phyloP scores from a whole-genome alignment of 768 basidiomycete species.

The Clitopilus hobsonii region DNA sequence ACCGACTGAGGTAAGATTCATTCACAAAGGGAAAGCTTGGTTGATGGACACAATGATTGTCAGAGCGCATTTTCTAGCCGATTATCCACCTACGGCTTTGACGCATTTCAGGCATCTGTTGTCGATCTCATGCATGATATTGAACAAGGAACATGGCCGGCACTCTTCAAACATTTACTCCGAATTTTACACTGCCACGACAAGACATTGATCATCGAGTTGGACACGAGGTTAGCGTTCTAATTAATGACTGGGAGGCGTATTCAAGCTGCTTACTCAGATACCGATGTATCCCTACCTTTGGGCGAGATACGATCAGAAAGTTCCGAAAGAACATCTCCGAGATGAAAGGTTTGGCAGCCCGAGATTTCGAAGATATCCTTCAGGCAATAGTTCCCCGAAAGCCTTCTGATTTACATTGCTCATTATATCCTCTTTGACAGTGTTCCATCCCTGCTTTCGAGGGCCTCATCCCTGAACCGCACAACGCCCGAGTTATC shows the following conservation, averaged over 20 bases:
- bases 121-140: conserved; percentile 34
- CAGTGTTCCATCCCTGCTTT: conserved; percentile 31
- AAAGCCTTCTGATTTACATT: background rate
- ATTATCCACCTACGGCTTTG: conserved; percentile 15
- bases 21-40: background rate
- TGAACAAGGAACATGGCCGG: conserved; percentile 35
- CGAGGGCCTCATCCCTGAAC: conserved; percentile 25
- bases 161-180: conserved; percentile 29
- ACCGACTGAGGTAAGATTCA: conserved; percentile 10
- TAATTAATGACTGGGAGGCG: background rate
- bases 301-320: conserved; percentile 11
- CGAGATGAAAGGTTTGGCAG: conserved; percentile 19
- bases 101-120: conserved; percentile 21
- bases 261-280: background rate
- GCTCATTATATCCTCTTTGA: background rate
- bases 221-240: conserved; percentile 22
- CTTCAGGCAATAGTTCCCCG: conserved; percentile 1
- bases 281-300: conserved; percentile 2
- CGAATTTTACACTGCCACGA: conserved; percentile 20
- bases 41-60: background rate
- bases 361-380: conserved; percentile 18
- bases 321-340: conserved; percentile 13
- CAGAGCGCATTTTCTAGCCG: conserved; percentile 19
- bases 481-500: conserved; percentile 13
- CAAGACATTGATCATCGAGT: conserved; percentile 16